Evolutionary conservation across 352 stramenopile species (phyloP), one percentile per base, ranked within the genome.

Genomic region (Thraustochytrium striatum): DNA sequence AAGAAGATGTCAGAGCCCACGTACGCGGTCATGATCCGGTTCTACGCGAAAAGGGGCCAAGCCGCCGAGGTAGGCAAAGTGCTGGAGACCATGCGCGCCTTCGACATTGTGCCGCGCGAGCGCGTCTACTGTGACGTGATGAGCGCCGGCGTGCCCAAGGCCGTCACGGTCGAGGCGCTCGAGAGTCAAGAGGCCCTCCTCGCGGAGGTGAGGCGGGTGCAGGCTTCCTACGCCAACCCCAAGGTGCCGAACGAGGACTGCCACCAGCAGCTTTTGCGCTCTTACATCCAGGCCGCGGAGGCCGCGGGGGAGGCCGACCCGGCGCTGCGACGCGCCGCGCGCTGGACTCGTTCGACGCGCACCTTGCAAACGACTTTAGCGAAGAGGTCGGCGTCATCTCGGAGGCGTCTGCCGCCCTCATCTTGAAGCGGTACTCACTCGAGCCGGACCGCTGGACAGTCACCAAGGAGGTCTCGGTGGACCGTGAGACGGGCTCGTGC

Each of bases 401-500:
- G 16, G 33, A 28, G 38, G 41, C 21, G 11, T 19, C 28, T 13
- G 21, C 8, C 11, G 62, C 1, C 39, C 21, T 61, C 28, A 2
- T 73, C 21, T 28, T 25, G n/a, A 36, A 25, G 35, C 62, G 62
- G 25, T 69, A 19, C 2, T 13, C 38, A 28, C 8, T 72, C 32
- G 41, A 73, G 9, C 11, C 19, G 1, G 62, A 72, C n/a, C 32
- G 13, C 39, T 73, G 62, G 62, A 36, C 19, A 7, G 44, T 73
- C 21, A 61, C 39, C 3, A 36, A 73, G 1, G 62, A 61, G 13
- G 41, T n/a, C 9, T 13, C 28, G n/a, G 35, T 73, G 1, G 62
- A 73, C 35, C 19, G 13, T 36, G 62, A 73, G 8, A 36, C 62
- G 28, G 28, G 44, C 62, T 38, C 13, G 38, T 73, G 62, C 30